phyloP scores from a whole-genome alignment of 768 basidiomycete species.

The Leccinum variicolor region DNA sequence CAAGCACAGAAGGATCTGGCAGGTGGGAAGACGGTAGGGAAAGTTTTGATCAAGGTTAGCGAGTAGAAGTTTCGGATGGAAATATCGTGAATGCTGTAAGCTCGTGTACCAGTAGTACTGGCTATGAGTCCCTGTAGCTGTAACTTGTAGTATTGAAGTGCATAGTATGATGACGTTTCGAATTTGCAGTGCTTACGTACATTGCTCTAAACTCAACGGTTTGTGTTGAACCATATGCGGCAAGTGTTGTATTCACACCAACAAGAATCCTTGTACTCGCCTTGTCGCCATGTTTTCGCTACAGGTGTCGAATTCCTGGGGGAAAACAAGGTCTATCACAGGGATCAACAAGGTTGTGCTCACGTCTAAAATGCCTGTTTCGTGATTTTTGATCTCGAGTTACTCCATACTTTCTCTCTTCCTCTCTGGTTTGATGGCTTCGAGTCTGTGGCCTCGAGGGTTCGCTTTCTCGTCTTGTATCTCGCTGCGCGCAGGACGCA shows the following conservation, averaged over 20 bases:
- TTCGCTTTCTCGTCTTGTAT: conserved; percentile 20
- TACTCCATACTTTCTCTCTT: conserved; percentile 1
- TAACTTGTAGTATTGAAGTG: neutral
- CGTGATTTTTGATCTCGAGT: neutral
- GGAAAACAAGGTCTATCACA: conserved; percentile 22
- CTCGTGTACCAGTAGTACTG: neutral
- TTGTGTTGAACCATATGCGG: conserved; percentile 1
- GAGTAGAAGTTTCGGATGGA: conserved; percentile 5
- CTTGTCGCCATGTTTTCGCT: conserved; percentile 23
- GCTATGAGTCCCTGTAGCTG: neutral
- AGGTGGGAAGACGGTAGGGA: conserved; percentile 78
- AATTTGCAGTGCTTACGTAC: neutral
- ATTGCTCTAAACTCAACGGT: too few species aligned
- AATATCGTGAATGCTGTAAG: neutral
- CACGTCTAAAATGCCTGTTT: conserved; percentile 21
- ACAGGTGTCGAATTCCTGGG: conserved; percentile 7
- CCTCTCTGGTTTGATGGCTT: conserved; percentile 21
- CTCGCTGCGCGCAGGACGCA: conserved; percentile 7
- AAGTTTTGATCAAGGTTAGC: conserved; percentile 74
- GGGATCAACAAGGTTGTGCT: conserved; percentile 15
- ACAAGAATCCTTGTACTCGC: conserved; percentile 22
- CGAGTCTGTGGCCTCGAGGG: conserved; percentile 19
- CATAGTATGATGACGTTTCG: neutral
- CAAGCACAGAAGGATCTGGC: conserved; percentile 78
- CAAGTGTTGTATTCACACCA: conserved; percentile 24